Evolutionary conservation across 129 eudicot species (phyloP).

Genomic region (Pseudognaphalium luteoalbum): DNA sequence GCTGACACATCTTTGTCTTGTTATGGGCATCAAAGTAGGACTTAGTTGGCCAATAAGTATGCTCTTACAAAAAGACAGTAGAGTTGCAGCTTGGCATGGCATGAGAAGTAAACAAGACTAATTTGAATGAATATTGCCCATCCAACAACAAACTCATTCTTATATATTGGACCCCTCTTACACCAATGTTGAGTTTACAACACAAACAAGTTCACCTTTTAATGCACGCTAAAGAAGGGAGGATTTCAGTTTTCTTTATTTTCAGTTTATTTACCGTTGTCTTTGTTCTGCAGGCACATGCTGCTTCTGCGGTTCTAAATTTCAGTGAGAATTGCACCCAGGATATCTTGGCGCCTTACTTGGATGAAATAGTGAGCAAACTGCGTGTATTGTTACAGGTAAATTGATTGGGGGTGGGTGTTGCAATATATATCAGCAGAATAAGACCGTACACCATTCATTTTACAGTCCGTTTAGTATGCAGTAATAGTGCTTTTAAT

Average conservation of each 20-base stretch:
- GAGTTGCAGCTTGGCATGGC: neutral
- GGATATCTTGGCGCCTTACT: conserved; percentile 86
- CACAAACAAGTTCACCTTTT: neutral
- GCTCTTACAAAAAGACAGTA: conserved; percentile 6
- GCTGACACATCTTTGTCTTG: neutral
- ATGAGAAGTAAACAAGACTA: conserved; percentile 5
- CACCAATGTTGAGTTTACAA: neutral
- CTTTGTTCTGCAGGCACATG: conserved; percentile 72
- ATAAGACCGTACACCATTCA: neutral
- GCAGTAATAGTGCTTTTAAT: conserved; percentile 14
- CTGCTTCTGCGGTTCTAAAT: conserved; percentile 90
- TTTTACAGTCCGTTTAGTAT: neutral
- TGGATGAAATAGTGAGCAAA: conserved; percentile 92
- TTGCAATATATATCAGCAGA: neutral
- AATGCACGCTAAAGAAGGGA: too few relatives aligned
- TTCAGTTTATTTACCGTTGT: neutral
- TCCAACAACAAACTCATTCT: conserved; percentile 10
- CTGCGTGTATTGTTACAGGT: conserved; percentile 91
- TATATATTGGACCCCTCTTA: neutral
- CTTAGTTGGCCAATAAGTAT: neutral
- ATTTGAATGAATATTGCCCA: conserved; percentile 9
- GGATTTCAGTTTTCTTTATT: too few relatives aligned
- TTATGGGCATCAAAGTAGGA: neutral
- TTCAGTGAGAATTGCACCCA: conserved; percentile 97
- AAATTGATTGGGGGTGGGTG: conserved; percentile 5